phyloP scores from a whole-genome alignment of 495 filamentous ascomycete species.

The Corynascus novoguineensis region DNA sequence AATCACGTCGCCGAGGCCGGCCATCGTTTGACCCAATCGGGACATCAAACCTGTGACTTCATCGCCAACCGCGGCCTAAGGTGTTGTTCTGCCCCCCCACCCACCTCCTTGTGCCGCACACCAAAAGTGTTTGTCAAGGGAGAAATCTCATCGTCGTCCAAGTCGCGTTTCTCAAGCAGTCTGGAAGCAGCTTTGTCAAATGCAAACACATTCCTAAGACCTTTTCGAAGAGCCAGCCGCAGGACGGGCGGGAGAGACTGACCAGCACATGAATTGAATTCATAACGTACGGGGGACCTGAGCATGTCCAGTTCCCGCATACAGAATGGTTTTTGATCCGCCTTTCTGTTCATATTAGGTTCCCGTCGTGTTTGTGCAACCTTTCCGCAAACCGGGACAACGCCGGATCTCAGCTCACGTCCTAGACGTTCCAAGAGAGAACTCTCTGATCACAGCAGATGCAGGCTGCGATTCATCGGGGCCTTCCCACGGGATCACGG shows the following conservation, averaged over 20 bases:
- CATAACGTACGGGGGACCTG: too few species aligned
- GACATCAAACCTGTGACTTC: constrained; percentile 2
- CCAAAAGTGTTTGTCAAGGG: too few species aligned
- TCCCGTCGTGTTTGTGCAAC: background rate
- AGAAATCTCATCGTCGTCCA: too few species aligned
- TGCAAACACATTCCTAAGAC: too few species aligned
- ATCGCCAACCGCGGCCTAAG: background rate
- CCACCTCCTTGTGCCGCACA: background rate
- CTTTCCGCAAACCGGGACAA: background rate
- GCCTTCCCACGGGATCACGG: background rate
- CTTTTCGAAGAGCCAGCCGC: too few species aligned
- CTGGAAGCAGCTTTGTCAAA: too few species aligned
- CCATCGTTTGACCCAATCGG: constrained; percentile 18
- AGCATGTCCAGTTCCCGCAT: too few species aligned
- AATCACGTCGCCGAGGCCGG: constrained; percentile 14
- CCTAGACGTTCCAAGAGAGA: background rate
- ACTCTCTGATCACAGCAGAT: constrained; percentile 3
- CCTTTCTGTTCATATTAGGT: background rate
- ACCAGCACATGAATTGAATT: too few species aligned
- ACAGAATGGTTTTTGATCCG: background rate
- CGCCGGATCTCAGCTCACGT: background rate
- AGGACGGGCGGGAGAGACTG: too few species aligned
- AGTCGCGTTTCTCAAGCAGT: too few species aligned
- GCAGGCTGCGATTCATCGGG: constrained; percentile 2
- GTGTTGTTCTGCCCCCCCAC: background rate